Conservation (phyloP, 164 flowering plant genomes). For the Nymphaea colorata region DNA sequence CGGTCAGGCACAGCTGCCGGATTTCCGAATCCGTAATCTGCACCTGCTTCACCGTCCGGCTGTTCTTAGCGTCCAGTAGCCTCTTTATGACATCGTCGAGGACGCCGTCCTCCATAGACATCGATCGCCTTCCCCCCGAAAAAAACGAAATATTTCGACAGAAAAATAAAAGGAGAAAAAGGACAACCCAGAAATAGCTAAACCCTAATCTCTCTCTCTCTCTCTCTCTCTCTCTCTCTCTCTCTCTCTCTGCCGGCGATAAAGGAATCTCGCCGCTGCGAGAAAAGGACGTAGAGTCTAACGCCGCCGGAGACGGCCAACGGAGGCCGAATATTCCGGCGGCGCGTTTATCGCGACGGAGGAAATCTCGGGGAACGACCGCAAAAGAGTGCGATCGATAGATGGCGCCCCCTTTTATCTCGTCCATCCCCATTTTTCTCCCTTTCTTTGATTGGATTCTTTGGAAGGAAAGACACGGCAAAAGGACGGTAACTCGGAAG, state of each 20-base stretch:
- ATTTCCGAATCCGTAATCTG: conserved; percentile 53
- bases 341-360: background rate
- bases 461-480: too few relatives aligned
- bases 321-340: background rate
- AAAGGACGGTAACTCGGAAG: too few relatives aligned
- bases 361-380: background rate
- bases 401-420: too few relatives aligned
- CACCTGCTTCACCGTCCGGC: conserved; percentile 42
- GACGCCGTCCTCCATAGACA: conserved; percentile 31
- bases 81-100: conserved; percentile 43
- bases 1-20: conserved; percentile 40
- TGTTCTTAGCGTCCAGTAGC: conserved; percentile 34
- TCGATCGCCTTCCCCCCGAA: background rate
- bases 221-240: background rate
- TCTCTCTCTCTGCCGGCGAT: background rate
- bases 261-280: background rate
- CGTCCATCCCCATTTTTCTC: too few relatives aligned
- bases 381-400: too few relatives aligned
- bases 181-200: background rate
- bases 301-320: background rate
- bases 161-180: background rate
- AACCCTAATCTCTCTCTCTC: too few relatives aligned
- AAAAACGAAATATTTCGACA: background rate
- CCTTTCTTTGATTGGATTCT: too few relatives aligned
- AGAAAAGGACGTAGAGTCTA: background rate